Conservation (phyloP, 192 early-diverging fungal species). For the Phlyctochytrium bullatum region DNA sequence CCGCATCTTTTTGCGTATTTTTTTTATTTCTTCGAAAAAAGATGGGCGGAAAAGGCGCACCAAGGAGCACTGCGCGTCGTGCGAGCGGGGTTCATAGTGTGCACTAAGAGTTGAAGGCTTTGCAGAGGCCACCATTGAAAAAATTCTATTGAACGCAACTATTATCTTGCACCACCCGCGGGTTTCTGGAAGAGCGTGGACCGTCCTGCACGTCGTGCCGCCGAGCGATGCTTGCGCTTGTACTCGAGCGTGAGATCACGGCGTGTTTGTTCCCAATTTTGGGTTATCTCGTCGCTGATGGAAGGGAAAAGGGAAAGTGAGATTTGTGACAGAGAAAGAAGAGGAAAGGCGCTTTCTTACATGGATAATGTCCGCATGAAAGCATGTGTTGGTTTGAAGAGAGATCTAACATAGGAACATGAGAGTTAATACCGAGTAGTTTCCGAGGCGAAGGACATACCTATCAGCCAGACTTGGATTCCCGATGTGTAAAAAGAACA, state of each 20-base stretch:
- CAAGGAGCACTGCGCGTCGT: too few species aligned
- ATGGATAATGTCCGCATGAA: not conserved
- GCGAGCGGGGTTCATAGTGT: too few species aligned
- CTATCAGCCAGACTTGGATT: not conserved
- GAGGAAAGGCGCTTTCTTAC: not conserved
- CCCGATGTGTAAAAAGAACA: not conserved
- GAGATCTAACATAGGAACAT: too few species aligned
- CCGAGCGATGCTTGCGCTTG: not conserved
- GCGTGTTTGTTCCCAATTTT: not conserved
- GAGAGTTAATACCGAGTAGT: too few species aligned
- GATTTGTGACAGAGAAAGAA: not conserved
- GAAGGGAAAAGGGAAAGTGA: not conserved
- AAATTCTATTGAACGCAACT: too few species aligned
- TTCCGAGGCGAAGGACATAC: not conserved
- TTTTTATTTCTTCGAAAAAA: too few species aligned
- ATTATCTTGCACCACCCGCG: too few species aligned
- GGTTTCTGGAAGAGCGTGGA: too few species aligned
- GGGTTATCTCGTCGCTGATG: not conserved
- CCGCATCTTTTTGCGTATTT: too few species aligned
- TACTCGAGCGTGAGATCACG: not conserved
- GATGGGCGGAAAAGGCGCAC: too few species aligned
- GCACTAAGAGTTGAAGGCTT: too few species aligned
- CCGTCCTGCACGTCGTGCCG: not conserved
- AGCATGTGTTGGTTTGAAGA: not conserved
- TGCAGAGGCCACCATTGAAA: too few species aligned